Percentiles rank a stretch among this genome's conserved stretches.
These are phyloP conservation scores for Sphagnum fallax DNA, from an alignment of 228 moss, liverwort and hornwort genomes.

Conservation along the genomic window DNA sequence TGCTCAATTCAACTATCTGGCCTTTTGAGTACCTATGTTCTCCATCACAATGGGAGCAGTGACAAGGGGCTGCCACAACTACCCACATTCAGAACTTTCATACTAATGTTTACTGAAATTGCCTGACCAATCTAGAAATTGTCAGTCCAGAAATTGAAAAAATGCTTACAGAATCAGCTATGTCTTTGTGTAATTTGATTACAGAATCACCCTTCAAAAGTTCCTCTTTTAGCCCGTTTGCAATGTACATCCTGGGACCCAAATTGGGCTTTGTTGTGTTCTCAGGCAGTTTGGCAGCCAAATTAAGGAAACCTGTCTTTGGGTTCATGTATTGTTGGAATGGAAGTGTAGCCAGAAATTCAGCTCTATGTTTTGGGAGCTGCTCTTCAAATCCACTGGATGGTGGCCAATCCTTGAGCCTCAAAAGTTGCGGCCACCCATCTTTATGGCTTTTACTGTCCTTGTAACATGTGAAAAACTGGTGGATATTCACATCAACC, in stretches of 20 bases:
- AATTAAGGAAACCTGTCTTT: slow-evolving; percentile 57
- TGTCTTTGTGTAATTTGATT: slow-evolving; percentile 93
- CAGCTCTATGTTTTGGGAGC: slow-evolving; percentile 75
- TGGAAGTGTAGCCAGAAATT: slow-evolving; percentile 80
- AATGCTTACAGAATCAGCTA: slow-evolving; percentile 79
- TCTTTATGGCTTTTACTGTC: slow-evolving; percentile 28
- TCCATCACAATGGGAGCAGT: not conserved
- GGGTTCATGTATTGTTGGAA: slow-evolving; percentile 91
- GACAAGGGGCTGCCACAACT: not conserved
- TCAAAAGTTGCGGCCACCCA: slow-evolving; percentile 93
- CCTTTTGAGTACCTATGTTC: not conserved
- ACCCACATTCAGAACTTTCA: not conserved
- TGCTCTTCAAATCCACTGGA: slow-evolving; percentile 79
- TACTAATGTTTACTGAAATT: not conserved
- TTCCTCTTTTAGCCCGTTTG: slow-evolving; percentile 71
- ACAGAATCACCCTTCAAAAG: slow-evolving; percentile 92
- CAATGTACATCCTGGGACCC: slow-evolving; percentile 95
- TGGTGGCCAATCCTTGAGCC: slow-evolving; percentile 96
- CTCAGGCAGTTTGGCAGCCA: slow-evolving; percentile 74
- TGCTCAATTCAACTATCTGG: not conserved
- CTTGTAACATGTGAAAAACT: slow-evolving; percentile 44
- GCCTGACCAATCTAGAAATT: no score
- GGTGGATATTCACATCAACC: slow-evolving; percentile 57
- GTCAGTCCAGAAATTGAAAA: not conserved
- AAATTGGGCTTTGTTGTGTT: slow-evolving; percentile 73